phyloP scores from a whole-genome alignment of 352 stramenopile genomes.

The Phytophthora constricta region DNA sequence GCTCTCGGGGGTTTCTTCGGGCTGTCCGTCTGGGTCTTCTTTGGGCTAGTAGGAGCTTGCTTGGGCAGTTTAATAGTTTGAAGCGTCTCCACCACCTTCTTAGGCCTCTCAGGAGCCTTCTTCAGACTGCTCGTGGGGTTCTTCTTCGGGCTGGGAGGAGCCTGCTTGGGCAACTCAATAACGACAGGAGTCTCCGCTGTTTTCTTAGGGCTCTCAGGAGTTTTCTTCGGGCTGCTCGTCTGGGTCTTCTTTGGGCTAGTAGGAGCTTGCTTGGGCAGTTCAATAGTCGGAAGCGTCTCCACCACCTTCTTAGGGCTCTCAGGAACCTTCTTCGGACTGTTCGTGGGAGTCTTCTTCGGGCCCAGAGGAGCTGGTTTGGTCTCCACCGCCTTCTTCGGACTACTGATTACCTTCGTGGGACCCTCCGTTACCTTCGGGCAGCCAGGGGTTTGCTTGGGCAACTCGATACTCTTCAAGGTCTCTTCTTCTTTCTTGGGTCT shows the following conservation, averaged over 20 bases:
- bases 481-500: too few relatives aligned
- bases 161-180: slow-evolving; percentile 21
- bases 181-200: slow-evolving; percentile 9
- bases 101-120: slow-evolving; percentile 9
- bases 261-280: slow-evolving; percentile 15
- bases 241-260: slow-evolving; percentile 14
- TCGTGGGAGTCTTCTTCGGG: slow-evolving; percentile 5
- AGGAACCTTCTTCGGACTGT: slow-evolving; percentile 19
- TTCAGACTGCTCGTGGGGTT: slow-evolving; percentile 10
- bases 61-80: slow-evolving; percentile 10
- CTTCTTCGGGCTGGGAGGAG: slow-evolving; percentile 12
- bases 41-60: slow-evolving; percentile 8
- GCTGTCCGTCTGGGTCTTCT: slow-evolving; percentile 12
- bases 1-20: slow-evolving; percentile 16
- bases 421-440: too few relatives aligned
- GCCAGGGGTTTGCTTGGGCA: too few relatives aligned
- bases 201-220: slow-evolving; percentile 30
- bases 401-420: too few relatives aligned
- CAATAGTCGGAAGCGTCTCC: slow-evolving; percentile 12
- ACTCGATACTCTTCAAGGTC: too few relatives aligned
- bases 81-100: slow-evolving; percentile 16
- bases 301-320: slow-evolving; percentile 30
- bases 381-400: background rate
- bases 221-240: slow-evolving; percentile 16
- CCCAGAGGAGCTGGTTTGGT: slow-evolving; percentile 6